Base-by-base conservation (phyloP, 2,329 filamentous ascomycete species). In the Colletotrichum orbiculare region DNA sequence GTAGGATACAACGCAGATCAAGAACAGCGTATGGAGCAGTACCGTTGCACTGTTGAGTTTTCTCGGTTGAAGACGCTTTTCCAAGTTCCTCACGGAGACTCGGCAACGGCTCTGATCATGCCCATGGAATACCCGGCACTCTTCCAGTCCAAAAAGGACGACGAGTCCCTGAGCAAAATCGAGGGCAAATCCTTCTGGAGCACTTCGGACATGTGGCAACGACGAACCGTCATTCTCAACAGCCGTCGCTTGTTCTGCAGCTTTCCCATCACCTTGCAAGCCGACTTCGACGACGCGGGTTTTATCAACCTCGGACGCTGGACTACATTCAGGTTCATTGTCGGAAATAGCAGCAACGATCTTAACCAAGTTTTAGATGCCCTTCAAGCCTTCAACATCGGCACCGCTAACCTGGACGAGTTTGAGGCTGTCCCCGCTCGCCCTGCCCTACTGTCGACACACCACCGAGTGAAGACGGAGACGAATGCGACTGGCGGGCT, bases 321-420 rank as follows among this genome's bases (percentile, higher is more conserved):
- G 85, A 87, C 82, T 9, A 82, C 83, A 0, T 83, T 88, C 60
- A 78, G 81, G 52, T 71, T 89, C n/a, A 70, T 77, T 0, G 71
- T 89, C 5, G 60, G 73, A 2, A 69, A 62, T 2, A 55, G 66
- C 3, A 68, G 74, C 1, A 67, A 71, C 0, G 66, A 70, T 3
- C 83, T 85, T 70, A 68, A 74, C 1, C 69, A 76, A 1, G 78
- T 91, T 17, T 77, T 82, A 4, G 73, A 78, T 8, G 85, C 86
- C 1, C 80, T 97, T 1, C 79, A 81, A 10, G 91, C 96, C 68
- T 91, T 91, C 78, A 97, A 96, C 64, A 82, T 97, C 53, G 72
- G 78, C 0, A 78, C 90, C 13, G 72, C 82, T 38, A 39, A 71
- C 75, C 17, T 72, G 39, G 42, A 77, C 8, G 70, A 76, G 1